Conservation (phyloP, 768 basidiomycete genomes). For the Tylopilus subfusipes region DNA sequence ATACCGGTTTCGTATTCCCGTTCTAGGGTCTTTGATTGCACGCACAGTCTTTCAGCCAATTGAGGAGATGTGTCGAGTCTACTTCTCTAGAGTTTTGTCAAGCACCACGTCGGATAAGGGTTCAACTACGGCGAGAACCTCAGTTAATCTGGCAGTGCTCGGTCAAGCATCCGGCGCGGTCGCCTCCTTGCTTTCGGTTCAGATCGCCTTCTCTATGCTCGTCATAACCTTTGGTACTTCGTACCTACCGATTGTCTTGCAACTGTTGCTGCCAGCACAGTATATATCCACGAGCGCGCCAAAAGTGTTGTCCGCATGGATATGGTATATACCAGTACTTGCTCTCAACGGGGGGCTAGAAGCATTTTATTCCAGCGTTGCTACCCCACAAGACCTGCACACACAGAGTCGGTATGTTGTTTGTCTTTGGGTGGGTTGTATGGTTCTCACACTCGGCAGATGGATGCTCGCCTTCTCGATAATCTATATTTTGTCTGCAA, state of each 20-base stretch:
- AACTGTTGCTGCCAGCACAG: conserved; percentile 64
- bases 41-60: conserved; percentile 93
- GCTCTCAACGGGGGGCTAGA: conserved; percentile 90
- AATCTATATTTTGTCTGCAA: conserved; percentile 57
- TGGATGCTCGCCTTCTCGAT: conserved; percentile 81
- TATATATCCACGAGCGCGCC: conserved; percentile 80
- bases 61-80: conserved; percentile 87
- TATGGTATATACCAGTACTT: conserved; percentile 86
- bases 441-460: conserved; percentile 26
- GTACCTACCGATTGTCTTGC: conserved; percentile 67
- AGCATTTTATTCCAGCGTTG: conserved; percentile 82
- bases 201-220: conserved; percentile 63
- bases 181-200: conserved; percentile 58
- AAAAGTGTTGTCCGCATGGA: conserved; percentile 69
- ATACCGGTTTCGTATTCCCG: not conserved
- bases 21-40: conserved; percentile 82
- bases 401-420: conserved; percentile 57
- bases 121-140: not conserved
- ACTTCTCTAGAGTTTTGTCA: conserved; percentile 70
- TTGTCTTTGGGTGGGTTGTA: not conserved
- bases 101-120: conserved; percentile 13
- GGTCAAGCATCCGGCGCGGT: conserved; percentile 50
- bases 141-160: conserved; percentile 17
- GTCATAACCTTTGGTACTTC: conserved; percentile 71
- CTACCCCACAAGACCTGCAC: conserved; percentile 61